Evolutionary conservation across 176 grass and related monocot genomes (phyloP), one percentile per base, ranked within the genome.

Genomic region (Eremochloa ophiuroides): DNA sequence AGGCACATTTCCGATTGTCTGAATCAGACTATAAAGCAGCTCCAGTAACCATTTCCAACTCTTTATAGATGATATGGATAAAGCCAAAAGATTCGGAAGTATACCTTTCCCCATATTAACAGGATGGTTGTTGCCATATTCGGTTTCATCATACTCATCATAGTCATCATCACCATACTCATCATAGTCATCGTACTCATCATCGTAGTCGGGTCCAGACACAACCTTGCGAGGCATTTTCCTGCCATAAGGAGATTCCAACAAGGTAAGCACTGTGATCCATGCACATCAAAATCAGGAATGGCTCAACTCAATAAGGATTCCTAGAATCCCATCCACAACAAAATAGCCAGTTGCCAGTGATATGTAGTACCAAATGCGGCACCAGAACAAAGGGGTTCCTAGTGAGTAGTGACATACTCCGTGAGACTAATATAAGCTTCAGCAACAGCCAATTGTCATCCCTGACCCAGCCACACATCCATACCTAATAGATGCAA

Each of bases 201-300:
- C 91, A 31, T 94, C 89, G 1, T 91, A 94, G 33, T 84, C 83
- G 42, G 69, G 92, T 14, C 82, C 90, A 87, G 82, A 79, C 77
- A 80, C 78, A 79, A 98, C 73, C 77, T 94, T 95, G 69, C 95
- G 90, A 79, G 92, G 90, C 95, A 95, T 98, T 88, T 65, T 76
- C 41, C 89, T 91, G 68, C 14, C 68, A 71, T 28, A 27, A 43
- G 26, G 13, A 76, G 8, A 80, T 55, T 80, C n/a, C 48, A 74
- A 58, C 37, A 48, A 43, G 7, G 18, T 59, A 47, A 23, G 62
- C 23, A 26, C 29, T 47, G 34, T 43, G 34, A 76, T 53, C 28
- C 26, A 56, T 27, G 68, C 7, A 71, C 4, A 46, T 31, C 2
- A 20, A 53, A 48, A 11, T 10, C 6, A 37, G 41, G 56, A 1